phyloP scores from a whole-genome alignment of 352 stramenopile genomes.

The Phytophthora lateralis region DNA sequence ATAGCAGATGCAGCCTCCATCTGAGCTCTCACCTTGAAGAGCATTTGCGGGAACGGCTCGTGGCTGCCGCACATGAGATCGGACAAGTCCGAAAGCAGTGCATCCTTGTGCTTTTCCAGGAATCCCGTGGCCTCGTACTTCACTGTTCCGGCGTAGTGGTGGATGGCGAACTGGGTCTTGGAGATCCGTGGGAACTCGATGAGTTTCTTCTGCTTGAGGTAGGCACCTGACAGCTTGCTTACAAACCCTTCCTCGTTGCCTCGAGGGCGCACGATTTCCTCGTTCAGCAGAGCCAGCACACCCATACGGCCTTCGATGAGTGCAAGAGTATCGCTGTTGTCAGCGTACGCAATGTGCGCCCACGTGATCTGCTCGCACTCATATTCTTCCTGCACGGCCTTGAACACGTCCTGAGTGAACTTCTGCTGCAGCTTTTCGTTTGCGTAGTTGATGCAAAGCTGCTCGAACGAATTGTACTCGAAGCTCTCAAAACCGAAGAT shows the following conservation, averaged over 20 bases:
- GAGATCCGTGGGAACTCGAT: conserved; percentile 75
- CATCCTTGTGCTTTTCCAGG: conserved; percentile 95
- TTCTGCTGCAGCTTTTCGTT: conserved; percentile 94
- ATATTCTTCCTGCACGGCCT: conserved; percentile 69
- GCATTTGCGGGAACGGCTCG: conserved; percentile 54
- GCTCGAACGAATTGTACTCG: conserved; percentile 92
- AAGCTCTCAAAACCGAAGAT: conserved; percentile 93
- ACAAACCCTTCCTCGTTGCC: conserved; percentile 75
- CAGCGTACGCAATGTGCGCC: conserved; percentile 80
- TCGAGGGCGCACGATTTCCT: conserved; percentile 83
- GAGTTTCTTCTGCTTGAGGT: conserved; percentile 56
- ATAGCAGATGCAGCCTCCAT: conserved; percentile 30
- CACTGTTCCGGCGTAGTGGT: conserved; percentile 94
- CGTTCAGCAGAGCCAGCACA: conserved; percentile 83
- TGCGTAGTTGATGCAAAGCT: conserved; percentile 96
- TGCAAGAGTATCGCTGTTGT: conserved; percentile 79
- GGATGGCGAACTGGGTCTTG: conserved; percentile 90
- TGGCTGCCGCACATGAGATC: conserved; percentile 64
- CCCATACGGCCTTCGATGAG: conserved; percentile 82
- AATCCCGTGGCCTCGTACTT: conserved; percentile 92
- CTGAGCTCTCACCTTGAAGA: conserved; percentile 61
- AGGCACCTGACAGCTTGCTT: conserved; percentile 56
- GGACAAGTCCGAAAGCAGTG: conserved; percentile 92
- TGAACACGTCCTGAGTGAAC: conserved; percentile 83
- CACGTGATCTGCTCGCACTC: conserved; percentile 72